Evolutionary conservation across 2,329 filamentous ascomycete genomes (phyloP), one percentile per base, ranked within the genome.

Genomic region (Erysiphe neolycopersici): DNA sequence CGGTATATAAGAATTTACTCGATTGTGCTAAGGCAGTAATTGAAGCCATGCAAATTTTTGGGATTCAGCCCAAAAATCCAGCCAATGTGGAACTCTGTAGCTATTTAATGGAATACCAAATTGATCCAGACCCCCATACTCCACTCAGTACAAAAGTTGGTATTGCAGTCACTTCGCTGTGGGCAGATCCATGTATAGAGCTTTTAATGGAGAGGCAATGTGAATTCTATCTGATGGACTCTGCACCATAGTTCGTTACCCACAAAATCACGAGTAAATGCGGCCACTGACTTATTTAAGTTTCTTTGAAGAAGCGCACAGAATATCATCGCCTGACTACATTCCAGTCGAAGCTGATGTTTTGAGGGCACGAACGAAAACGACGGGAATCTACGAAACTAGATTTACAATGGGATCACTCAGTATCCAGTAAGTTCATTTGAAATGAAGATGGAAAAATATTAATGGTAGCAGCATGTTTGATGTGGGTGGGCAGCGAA

Each of bases 181-280:
- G 89, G 89, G 77, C 77, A 53, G 89, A 98, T 56, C 77, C 81
- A 8, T 79, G 78, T 52, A 81, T 82, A 53, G 73, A 80, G 44
- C 73, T 71, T 51, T 70, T 94, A 33, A 77, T 95, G 68, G 82
- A 93, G 56, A 82, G 89, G 58, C 82, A 92, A 59, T 93, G 84
- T 57, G 87, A 98, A 62, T 98, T 98, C 60, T 98, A 98, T 58
- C 66, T 98, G 46, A 98, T 98, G 89, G 89, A 98, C 60, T 98
- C 89, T 19, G 89, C 89, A 43, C 84, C 85, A 64, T 98, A 98
- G 87, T 98, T 69, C 31, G 55, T 52, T 41, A 22, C 11, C 5
- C 26, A 18, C 29, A 33, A 26, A 26, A 37, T 4, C 17, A 10
- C 9, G n/a, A 30, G 14, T 14, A 14, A 13, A 26, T 2, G 18